Evolutionary conservation across 257 asterid genomes (phyloP).

Genomic region (Leptodermis oblonga): DNA sequence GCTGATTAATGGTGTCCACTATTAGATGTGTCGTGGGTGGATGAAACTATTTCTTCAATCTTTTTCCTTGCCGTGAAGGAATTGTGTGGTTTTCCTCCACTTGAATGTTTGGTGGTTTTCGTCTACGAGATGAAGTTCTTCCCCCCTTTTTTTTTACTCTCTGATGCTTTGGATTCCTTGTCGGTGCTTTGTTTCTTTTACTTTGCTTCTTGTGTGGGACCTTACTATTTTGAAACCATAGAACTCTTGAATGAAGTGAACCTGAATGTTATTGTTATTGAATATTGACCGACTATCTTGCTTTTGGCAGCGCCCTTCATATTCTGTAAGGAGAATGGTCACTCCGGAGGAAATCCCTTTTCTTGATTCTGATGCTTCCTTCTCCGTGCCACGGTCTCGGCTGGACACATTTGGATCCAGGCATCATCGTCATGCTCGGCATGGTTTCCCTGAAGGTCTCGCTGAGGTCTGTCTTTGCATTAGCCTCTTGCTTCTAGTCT

Average conservation of each 20-base stretch:
- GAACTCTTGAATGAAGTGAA: background rate
- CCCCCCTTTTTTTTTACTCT: background rate
- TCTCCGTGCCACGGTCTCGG: constrained; percentile 28
- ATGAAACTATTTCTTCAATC: background rate
- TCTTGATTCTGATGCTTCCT: constrained; percentile 29
- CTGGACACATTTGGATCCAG: constrained; percentile 34
- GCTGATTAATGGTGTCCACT: background rate
- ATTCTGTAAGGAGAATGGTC: constrained; percentile 41
- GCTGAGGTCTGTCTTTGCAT: constrained; percentile 36
- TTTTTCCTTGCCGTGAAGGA: constrained; percentile 8
- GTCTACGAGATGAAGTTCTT: background rate
- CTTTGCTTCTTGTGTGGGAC: background rate
- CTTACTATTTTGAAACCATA: constrained; percentile 1
- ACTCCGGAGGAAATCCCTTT: constrained; percentile 40
- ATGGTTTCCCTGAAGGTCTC: constrained; percentile 38
- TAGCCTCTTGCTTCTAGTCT: background rate
- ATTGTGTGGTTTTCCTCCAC: background rate
- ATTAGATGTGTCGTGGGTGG: constrained; percentile 9
- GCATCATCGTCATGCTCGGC: constrained; percentile 37
- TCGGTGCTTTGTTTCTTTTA: constrained; percentile 1
- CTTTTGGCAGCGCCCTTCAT: constrained; percentile 34
- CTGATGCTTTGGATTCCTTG: constrained; percentile 8
- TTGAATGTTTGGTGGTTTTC: background rate
- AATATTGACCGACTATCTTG: background rate
- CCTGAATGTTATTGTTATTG: constrained; percentile 4